Percentiles rank a stretch among this genome's conserved stretches.
phyloP scores from a whole-genome alignment of 2,329 filamentous ascomycete species.

The Talaromyces pinophilus region DNA sequence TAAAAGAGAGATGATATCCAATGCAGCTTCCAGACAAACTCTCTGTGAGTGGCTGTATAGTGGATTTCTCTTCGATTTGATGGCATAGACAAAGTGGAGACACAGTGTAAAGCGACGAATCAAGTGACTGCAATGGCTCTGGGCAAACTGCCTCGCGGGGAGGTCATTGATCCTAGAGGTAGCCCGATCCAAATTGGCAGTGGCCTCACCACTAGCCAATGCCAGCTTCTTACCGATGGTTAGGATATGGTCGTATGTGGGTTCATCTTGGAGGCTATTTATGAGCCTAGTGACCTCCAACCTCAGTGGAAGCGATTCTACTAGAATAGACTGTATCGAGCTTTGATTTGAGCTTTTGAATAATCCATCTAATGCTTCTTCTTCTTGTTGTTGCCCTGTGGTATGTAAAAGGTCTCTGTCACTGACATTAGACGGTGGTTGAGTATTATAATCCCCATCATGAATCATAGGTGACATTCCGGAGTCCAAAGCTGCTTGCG shows the following conservation, averaged over 20 bases:
- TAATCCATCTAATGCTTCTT: constrained; percentile 27
- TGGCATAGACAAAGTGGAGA: constrained; percentile 31
- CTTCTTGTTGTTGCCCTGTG: background rate
- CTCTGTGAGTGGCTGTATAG: constrained; percentile 33
- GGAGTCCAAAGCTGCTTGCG: constrained; percentile 37
- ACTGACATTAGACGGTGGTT: constrained; percentile 27
- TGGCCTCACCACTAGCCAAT: constrained; percentile 20
- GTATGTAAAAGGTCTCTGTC: constrained; percentile 33
- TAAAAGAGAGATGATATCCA: constrained; percentile 31
- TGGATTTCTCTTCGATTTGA: constrained; percentile 28
- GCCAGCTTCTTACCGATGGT: constrained; percentile 26
- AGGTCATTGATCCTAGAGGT: background rate
- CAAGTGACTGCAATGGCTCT: constrained; percentile 27
- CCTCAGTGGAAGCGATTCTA: constrained; percentile 39
- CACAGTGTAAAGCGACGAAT: constrained; percentile 28
- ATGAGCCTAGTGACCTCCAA: constrained; percentile 29
- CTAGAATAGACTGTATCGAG: constrained; percentile 39
- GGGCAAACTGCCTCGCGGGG: constrained; percentile 20
- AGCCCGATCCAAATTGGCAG: background rate
- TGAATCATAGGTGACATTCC: constrained; percentile 35
- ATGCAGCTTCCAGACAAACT: constrained; percentile 30
- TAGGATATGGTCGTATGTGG: constrained; percentile 28
- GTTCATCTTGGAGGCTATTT: constrained; percentile 29
- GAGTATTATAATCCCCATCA: constrained; percentile 35
- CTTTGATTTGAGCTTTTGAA: constrained; percentile 34